Evolutionary conservation across 1,139 yeast genomes (phyloP), one percentile per base, ranked within the genome.

Genomic region (Schwanniomyces etchellsii): DNA sequence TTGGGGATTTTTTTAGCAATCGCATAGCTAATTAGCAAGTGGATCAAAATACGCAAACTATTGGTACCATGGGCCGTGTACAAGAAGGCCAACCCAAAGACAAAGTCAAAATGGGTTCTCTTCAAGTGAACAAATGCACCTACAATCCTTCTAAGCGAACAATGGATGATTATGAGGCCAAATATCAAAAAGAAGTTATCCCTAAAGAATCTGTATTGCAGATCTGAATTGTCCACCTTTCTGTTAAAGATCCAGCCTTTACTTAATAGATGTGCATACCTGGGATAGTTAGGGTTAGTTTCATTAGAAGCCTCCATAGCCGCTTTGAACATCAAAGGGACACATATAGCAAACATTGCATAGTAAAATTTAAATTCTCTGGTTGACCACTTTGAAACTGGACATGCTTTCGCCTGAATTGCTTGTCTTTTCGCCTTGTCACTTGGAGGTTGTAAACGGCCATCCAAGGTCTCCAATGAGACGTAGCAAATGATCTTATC

Each of bases 221-320:
- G 66, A 51, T 93, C 99, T 3, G 95, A 81, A 51, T 89, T 89
- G 52, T 93, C 96, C 43, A 75, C 93, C 60, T 74, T 81, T 20
- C 93, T 57, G 2, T 89, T 88, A 42, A 78, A 76, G 41, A 84
- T 55, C 95, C 95, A 85, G 2, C 89, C 82, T 6, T 70, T 58
- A 27, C 79, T 69, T 35, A 91, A 63, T 27, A 79, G 58, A 32
- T 76, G 71, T 39, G 71, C 70, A 48, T 72, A 88, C 30, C 64
- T 61, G 13, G 72, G 70, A 48, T 81, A 91, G 48, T 88, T 88
- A n/a, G 81, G 78, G 47, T 84, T 86, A 4, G 75, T 61, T 35
- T 80, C 85, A 45, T 77, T 77, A 26, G 93, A 80, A 3, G 95
- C 93, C 28, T 75, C 81, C 71, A 82, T 72, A 3, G 91, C 95